Evolutionary conservation across 371 early-diverging fungal species (phyloP).

Genomic region (Zychaea mexicana): DNA sequence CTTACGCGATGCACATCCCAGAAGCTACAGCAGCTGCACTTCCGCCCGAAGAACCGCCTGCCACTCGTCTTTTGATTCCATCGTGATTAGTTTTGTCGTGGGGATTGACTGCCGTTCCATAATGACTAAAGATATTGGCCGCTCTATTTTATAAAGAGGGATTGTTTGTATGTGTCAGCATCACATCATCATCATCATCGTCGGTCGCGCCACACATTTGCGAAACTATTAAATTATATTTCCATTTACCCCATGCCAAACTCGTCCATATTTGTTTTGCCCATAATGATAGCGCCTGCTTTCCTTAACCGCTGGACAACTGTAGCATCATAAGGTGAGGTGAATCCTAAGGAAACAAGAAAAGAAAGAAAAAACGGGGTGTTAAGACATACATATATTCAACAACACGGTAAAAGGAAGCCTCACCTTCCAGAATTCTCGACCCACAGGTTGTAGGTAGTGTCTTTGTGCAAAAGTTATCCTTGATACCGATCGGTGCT

Average conservation of each 20-base stretch:
- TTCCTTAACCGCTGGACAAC: conserved; percentile 62
- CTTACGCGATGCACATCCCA: conserved; percentile 76
- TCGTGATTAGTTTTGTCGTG: conserved; percentile 13
- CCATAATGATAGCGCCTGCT: conserved; percentile 75
- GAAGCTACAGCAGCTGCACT: conserved; percentile 92
- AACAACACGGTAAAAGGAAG: too few species aligned
- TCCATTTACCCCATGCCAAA: conserved; percentile 92
- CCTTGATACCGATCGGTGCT: conserved; percentile 69
- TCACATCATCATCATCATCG: too few species aligned
- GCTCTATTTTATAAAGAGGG: conserved; percentile 30
- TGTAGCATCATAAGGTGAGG: conserved; percentile 81
- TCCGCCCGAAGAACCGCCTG: conserved; percentile 95
- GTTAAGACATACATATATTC: not conserved
- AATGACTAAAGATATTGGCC: conserved; percentile 52
- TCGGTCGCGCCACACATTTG: too few species aligned
- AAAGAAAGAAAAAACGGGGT: not conserved
- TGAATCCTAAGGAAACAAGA: conserved; percentile 50
- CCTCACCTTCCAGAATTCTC: conserved; percentile 63
- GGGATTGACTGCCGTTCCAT: conserved; percentile 60
- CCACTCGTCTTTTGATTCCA: conserved; percentile 39
- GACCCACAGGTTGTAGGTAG: conserved; percentile 76
- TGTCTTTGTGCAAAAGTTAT: conserved; percentile 67
- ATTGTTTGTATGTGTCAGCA: not conserved
- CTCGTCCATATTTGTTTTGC: conserved; percentile 96
- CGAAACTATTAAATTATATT: not conserved